Conservation (phyloP, 2,329 filamentous ascomycete genomes). For the Aspergillus quadricinctus region DNA sequence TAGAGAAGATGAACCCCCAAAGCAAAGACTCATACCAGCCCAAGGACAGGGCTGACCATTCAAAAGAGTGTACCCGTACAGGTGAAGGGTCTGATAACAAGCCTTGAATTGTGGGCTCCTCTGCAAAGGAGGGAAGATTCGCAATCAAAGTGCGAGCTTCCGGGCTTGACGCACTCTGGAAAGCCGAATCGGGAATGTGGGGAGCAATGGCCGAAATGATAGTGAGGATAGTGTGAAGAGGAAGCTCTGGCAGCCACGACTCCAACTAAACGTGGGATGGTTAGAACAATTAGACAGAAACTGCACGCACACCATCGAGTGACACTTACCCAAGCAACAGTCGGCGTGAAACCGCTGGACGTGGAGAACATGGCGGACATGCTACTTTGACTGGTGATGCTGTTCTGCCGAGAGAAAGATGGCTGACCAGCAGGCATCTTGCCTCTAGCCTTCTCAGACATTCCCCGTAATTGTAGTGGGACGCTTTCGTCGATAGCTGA, state of each 20-base stretch:
- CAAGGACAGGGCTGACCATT: conserved; percentile 85
- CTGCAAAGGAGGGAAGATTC: conserved; percentile 41
- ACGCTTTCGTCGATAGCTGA: conserved; percentile 71
- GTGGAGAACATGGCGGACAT: conserved; percentile 57
- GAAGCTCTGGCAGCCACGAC: conserved; percentile 85
- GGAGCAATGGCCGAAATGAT: conserved; percentile 61
- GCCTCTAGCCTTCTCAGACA: conserved; percentile 95
- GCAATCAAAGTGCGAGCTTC: conserved; percentile 40
- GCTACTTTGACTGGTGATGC: conserved; percentile 72
- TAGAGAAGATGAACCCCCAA: conserved; percentile 88
- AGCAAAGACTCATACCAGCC: conserved; percentile 95
- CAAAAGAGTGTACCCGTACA: conserved; percentile 79
- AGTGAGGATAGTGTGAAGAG: conserved; percentile 78
- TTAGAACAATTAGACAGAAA: conserved; percentile 11
- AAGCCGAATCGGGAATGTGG: conserved; percentile 47
- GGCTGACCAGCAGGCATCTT: conserved; percentile 84
- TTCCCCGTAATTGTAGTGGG: conserved; percentile 76
- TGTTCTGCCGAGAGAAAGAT: conserved; percentile 87
- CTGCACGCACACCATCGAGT: neutral
- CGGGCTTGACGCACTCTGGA: conserved; percentile 34
- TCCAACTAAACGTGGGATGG: conserved; percentile 59
- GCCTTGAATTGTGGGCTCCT: conserved; percentile 59
- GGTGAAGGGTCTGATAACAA: conserved; percentile 66
- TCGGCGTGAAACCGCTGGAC: conserved; percentile 66
- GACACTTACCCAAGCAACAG: conserved; percentile 62